Conservation (phyloP, 495 filamentous ascomycete species). For the Neurospora sp. region DNA sequence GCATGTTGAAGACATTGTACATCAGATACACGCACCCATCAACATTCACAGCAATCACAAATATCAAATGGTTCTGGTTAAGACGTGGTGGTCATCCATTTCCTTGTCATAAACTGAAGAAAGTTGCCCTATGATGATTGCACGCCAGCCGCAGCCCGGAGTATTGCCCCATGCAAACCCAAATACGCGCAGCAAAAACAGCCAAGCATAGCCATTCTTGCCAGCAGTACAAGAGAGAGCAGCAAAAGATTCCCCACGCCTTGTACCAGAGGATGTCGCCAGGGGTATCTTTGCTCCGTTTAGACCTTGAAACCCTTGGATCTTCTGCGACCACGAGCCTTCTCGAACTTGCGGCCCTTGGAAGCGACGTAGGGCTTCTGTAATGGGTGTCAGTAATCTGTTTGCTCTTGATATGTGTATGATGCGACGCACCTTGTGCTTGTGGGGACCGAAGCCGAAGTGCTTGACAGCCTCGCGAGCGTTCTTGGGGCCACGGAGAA, state of each 20-base stretch:
- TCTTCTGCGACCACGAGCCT: slow-evolving; percentile 91
- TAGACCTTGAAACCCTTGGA: slow-evolving; percentile 99
- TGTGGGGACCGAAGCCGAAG: slow-evolving; percentile 96
- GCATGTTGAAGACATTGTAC: neutral
- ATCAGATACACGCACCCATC: neutral
- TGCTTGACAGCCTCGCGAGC: slow-evolving; percentile 94
- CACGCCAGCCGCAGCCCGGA: neutral
- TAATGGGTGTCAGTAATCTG: slow-evolving; percentile 22
- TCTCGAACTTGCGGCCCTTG: slow-evolving; percentile 99
- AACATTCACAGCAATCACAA: neutral
- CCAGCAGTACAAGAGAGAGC: slow-evolving; percentile 3
- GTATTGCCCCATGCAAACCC: neutral
- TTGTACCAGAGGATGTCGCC: neutral
- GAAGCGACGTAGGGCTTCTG: slow-evolving; percentile 92
- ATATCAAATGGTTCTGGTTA: neutral
- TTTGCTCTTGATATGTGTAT: neutral
- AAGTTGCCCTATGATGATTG: neutral
- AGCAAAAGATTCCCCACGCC: slow-evolving; percentile 10
- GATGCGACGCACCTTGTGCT: slow-evolving; percentile 66
- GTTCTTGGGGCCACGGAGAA: slow-evolving; percentile 96
- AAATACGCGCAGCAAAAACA: neutral
- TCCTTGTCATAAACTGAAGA: neutral
- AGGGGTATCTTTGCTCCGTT: slow-evolving; percentile 20
- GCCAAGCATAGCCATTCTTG: neutral
- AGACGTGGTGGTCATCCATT: neutral